These are phyloP conservation scores for Coemansia sp. DNA, from an alignment of 192 early-diverging fungal species.

Conservation along the genomic window DNA sequence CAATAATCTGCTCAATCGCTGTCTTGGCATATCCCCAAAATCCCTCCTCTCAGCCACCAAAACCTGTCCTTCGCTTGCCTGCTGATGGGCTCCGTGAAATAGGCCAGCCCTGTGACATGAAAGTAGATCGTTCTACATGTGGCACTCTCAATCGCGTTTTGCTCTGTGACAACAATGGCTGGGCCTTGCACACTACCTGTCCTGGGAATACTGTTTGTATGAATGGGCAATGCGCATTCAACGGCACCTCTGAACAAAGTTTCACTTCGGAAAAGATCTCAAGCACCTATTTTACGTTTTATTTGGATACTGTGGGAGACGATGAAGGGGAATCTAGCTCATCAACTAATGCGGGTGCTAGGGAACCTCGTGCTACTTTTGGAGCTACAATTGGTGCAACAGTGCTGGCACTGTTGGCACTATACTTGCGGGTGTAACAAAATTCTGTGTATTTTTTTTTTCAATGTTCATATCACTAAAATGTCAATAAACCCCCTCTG, in stretches of 20 bases:
- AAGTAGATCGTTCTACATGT: not conserved
- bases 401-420: not conserved
- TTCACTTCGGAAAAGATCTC: not conserved
- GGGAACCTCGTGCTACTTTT: not conserved
- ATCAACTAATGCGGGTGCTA: not conserved
- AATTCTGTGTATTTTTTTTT: not conserved
- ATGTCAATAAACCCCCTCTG: not conserved
- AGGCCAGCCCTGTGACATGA: not conserved
- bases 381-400: not conserved
- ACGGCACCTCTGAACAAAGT: not conserved
- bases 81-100: not conserved
- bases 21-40: not conserved
- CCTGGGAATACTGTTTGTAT: not conserved
- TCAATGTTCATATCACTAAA: not conserved
- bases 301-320: not conserved
- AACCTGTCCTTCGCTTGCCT: not conserved
- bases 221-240: not conserved
- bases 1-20: not conserved
- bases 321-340: not conserved
- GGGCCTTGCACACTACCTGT: slow-evolving; percentile 3
- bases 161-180: slow-evolving; percentile 8
- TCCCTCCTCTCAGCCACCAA: not conserved
- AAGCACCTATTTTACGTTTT: slow-evolving; percentile 3
- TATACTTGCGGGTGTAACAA: not conserved
- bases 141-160: not conserved